These are phyloP conservation scores for Obelidium mucronatum DNA, from an alignment of 192 early-diverging fungal species.

Conservation along the genomic window DNA sequence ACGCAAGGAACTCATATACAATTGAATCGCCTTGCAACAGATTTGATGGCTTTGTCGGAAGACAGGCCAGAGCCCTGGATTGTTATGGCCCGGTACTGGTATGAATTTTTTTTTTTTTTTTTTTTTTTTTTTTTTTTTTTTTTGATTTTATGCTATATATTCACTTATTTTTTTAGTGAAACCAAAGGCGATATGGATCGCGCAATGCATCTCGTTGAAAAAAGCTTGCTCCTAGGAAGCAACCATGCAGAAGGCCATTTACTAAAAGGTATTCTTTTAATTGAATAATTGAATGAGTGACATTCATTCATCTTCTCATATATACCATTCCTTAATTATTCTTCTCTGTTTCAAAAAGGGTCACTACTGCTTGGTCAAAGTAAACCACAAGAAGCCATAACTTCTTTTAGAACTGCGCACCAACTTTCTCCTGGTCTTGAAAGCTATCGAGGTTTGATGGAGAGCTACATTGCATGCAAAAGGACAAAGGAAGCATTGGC, in stretches of 20 bases:
- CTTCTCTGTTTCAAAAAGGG: too few species aligned
- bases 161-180: too few species aligned
- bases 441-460: slow-evolving; percentile 25
- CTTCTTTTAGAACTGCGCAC: slow-evolving; percentile 1
- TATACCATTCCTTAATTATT: too few species aligned
- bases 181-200: slow-evolving; percentile 20
- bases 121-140: too few species aligned
- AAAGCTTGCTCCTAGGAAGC: slow-evolving; percentile 7
- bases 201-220: slow-evolving; percentile 17
- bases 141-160: too few species aligned
- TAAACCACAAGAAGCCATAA: slow-evolving; percentile 16
- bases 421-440: neutral
- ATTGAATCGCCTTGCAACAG: slow-evolving; percentile 10
- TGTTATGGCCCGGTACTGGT: slow-evolving; percentile 19
- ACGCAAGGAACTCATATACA: neutral
- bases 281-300: neutral
- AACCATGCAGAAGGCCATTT: slow-evolving; percentile 1
- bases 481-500: slow-evolving; percentile 21
- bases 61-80: slow-evolving; percentile 28
- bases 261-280: slow-evolving; percentile 11
- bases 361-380: neutral
- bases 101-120: too few species aligned
- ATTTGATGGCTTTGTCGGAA: neutral
- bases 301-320: neutral
- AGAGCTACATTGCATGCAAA: slow-evolving; percentile 16